Base-by-base conservation (phyloP, 352 stramenopile species). In the Phytophthora lateralis region DNA sequence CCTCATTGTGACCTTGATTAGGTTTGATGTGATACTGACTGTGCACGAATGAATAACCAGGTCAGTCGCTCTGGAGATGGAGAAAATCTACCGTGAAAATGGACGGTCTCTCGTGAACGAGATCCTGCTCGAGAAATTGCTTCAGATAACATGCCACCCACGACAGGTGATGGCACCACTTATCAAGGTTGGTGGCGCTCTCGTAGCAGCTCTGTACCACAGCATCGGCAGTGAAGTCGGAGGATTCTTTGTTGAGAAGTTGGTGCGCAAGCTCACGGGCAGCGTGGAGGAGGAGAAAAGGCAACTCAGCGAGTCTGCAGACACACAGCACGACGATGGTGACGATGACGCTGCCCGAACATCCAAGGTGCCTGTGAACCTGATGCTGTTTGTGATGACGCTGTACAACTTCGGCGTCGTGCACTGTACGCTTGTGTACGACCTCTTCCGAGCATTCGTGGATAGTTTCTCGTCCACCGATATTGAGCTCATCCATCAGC, bases 401-500 rank as follows among this genome's bases (percentile, higher is more conserved):
- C 71, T 98, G 53, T 97, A 97, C 75, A 93, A 91, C 51, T 96
- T 97, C 46, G 87, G 88, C 35, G 82, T 97, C 12, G 88, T 94
- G 55, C 80, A 95, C 61, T 95, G 83, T 61, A 85, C 74, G n/a
- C 80, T 98, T 32, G 70, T 98, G n/a, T 96, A 97, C 69, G 90
- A 97, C 53, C 67, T 97, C 39, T 94, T 97, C 63, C 84, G 88
- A 17, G 74, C 77, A 27, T 89, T 97, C 18, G 71, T 96, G 38
- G 73, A 89, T 30, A 76, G 72, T 61, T 90, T 96, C 30, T 85
- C 82, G 17, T 64, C 70, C 10, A 69, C 85, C 3, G 88, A 97
- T 30, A 87, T 97, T 32, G 90, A 97, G 59, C 59, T 97, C 18
- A 91, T 97, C 27, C 85, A 97, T 49, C 75, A 93, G 27, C 53